Base-by-base conservation (phyloP, 1,284 basidiomycete genomes). In the Phylloboletellus chloephorus region DNA sequence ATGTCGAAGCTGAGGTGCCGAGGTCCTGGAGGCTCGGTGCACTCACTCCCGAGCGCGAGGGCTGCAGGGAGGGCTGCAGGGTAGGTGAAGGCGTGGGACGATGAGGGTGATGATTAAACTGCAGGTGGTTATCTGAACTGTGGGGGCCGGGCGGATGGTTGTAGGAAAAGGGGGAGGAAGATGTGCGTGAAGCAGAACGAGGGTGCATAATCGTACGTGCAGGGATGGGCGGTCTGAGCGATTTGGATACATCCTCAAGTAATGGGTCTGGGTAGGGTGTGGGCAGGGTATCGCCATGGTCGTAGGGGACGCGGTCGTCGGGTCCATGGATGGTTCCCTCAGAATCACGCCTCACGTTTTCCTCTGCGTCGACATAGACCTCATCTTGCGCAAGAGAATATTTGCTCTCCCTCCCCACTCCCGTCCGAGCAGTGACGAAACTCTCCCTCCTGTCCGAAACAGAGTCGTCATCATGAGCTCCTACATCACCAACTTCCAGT, bases 381-480 rank as follows among this genome's bases (percentile, higher is more conserved):
- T 59, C 58, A 5, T 58, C 58, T 34, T 51, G 49, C 32, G 50
- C 59, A 21, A 56, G 20, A 19, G 62, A 64, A 41, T 63, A 61
- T 30, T 13, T 62, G 40, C 62, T 62, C 30, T 63, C 57, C 17
- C 57, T 51, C 4, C 43, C 48, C 3, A 23, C 24, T 12, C 67
- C 66, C 12, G 65, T 61, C 32, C 15, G 66, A 5, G 79, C 78
- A 7, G 79, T 82, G 29, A 77, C 68, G 52, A 79, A 82, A 52
- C 79, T 81, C 21, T 72, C 74, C 2, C 76, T 73, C 46, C 73
- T 71, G 24, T 72, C 60, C 1, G 73, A 74, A 26, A 53, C 50
- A 16, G 66, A 63, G 31, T 64, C 64, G 37, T 72, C 68, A 29
- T 73, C 75, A 43, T 71, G 66, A 15, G 53, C 56, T 50, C 66